Percentiles rank a stretch among this genome's conserved stretches.
Conservation (phyloP, 2,329 filamentous ascomycete genomes). For the Pestalotiopsis sp. region DNA sequence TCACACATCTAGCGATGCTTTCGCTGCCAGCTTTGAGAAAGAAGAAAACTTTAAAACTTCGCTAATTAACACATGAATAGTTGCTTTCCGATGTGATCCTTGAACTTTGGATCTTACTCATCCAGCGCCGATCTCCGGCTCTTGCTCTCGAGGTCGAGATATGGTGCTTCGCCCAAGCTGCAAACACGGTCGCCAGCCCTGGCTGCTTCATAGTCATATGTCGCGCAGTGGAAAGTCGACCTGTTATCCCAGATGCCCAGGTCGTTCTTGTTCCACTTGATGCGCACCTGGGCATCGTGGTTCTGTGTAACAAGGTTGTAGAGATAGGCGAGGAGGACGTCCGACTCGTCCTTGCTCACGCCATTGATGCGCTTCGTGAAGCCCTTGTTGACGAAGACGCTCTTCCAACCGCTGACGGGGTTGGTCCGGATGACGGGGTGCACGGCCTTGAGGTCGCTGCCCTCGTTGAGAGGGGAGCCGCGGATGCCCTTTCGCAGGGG, state of each 20-base stretch:
- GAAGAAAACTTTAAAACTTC: background rate
- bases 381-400: slow-evolving; percentile 49
- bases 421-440: slow-evolving; percentile 61
- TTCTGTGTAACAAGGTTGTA: slow-evolving; percentile 52
- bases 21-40: background rate
- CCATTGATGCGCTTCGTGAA: slow-evolving; percentile 57
- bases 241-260: slow-evolving; percentile 68
- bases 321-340: slow-evolving; percentile 48
- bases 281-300: slow-evolving; percentile 58
- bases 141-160: slow-evolving; percentile 43
- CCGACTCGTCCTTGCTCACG: slow-evolving; percentile 53
- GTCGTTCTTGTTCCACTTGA: slow-evolving; percentile 53
- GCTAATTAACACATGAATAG: background rate
- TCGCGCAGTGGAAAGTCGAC: slow-evolving; percentile 52
- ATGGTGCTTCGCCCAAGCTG: slow-evolving; percentile 48
- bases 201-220: slow-evolving; percentile 58
- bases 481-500: slow-evolving; percentile 42
- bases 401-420: slow-evolving; percentile 60
- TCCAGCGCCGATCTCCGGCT: slow-evolving; percentile 40
- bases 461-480: slow-evolving; percentile 59
- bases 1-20: background rate
- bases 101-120: background rate
- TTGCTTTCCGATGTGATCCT: background rate
- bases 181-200: slow-evolving; percentile 47
- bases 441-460: slow-evolving; percentile 47